Conservation (phyloP, 345 rosid species). For the Crucihimalaya himalaica region DNA sequence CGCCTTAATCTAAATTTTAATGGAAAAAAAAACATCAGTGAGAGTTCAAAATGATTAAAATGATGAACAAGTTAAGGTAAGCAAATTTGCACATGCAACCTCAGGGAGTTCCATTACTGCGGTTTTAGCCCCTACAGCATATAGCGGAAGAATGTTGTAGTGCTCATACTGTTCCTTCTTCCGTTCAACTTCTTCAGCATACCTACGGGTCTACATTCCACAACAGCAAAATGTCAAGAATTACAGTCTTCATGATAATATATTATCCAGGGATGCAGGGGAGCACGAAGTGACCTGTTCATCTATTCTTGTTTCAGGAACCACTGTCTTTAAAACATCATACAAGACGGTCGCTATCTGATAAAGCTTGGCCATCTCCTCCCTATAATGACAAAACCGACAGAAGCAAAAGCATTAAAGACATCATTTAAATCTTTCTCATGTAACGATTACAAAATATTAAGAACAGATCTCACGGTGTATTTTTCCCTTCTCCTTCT, state of each 20-base stretch:
- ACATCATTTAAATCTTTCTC: background rate
- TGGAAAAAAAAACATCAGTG: constrained; percentile 8
- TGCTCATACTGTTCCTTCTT: constrained; percentile 56
- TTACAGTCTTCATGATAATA: constrained; percentile 23
- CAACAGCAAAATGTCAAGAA: constrained; percentile 25
- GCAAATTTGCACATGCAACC: constrained; percentile 48
- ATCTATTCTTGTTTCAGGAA: constrained; percentile 50
- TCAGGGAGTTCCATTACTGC: constrained; percentile 85
- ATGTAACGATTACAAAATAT: background rate
- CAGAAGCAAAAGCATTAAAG: constrained; percentile 23
- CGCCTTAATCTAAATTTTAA: constrained; percentile 66
- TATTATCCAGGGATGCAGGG: constrained; percentile 3
- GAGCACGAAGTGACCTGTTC: constrained; percentile 52
- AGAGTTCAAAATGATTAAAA: constrained; percentile 26
- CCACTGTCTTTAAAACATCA: constrained; percentile 75
- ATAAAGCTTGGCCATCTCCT: constrained; percentile 86
- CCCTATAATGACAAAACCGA: constrained; percentile 53
- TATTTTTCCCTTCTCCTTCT: constrained; percentile 59
- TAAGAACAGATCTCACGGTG: constrained; percentile 63
- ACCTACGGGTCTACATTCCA: constrained; percentile 53
- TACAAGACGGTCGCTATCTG: constrained; percentile 86
- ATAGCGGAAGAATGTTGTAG: constrained; percentile 85
- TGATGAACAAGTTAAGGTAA: background rate
- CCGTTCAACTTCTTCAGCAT: constrained; percentile 68
- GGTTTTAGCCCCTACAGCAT: constrained; percentile 66